Evolutionary conservation across 1,139 yeast genomes (phyloP), one percentile per base, ranked within the genome.

Genomic region (Blastobotrys illinoisensis): DNA sequence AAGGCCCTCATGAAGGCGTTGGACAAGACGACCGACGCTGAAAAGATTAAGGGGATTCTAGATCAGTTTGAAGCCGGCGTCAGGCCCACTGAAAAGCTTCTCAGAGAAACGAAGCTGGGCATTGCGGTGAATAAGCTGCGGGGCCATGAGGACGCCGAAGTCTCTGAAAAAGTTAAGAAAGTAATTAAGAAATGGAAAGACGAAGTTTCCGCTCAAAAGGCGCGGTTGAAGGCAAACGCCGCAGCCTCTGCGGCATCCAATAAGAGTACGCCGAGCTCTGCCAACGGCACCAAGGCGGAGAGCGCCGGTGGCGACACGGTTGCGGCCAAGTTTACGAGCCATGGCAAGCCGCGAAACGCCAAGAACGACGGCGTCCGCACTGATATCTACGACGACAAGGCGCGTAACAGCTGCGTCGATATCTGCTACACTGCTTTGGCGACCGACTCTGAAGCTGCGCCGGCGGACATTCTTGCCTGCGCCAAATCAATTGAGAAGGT

Each of bases 91-190:
- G 98, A 93, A 68, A 82, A 84, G 67, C 77, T 91, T 46, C 76
- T 93, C 53, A 78, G 97, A 66, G 89, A 91, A 67, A 93, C 99
- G n/a, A 90, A 89, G 71, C 93, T 93, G n/a, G 99, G 99, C 58
- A 95, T 93, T 23, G 95, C 93, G 5, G 98, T 93, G 49, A 95
- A 95, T 73, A 90, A 89, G 71, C 82, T 86, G 66, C 80, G 96
- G 62, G 74, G 86, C 9, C 88, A 88, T 60, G 66, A 76, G 21
- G 88, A 87, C 67, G 64, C 77, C 21, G 88, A 85, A 58, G 83
- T 93, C 50, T 78, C 84, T 16, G 73, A 80, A 5, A 73, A 86
- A 52, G 98, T 91, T 32, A 88, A 87, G 70, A 82, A 81, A 64
- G 88, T 89, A 76, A 90, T 93, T 65, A 81, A 83, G 64, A 77